A percentile compares a stretch with the other conserved stretches of the same genome.
Conservation (phyloP, 305 asterid genomes). For the Coffea humblotiana region DNA sequence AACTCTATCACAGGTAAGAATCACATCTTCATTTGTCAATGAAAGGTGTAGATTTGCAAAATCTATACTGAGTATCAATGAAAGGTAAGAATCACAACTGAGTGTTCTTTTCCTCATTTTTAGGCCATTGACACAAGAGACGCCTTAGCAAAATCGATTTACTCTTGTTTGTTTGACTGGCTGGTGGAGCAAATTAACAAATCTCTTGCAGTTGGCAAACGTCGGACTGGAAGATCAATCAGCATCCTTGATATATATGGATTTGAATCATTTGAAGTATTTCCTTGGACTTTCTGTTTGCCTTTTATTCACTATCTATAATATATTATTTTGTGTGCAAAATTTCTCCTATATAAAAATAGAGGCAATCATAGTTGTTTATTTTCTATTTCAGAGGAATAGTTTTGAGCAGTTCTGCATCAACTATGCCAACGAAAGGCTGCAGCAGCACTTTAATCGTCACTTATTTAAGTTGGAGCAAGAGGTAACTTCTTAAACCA, state of each 20-base stretch:
- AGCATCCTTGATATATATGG: slow-evolving; percentile 97
- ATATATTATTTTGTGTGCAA: not conserved
- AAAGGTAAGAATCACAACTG: too few relatives aligned
- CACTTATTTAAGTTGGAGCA: slow-evolving; percentile 31
- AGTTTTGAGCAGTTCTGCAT: slow-evolving; percentile 29
- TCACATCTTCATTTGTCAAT: slow-evolving; percentile 2
- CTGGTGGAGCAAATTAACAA: slow-evolving; percentile 92
- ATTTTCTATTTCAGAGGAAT: slow-evolving; percentile 20
- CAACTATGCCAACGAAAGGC: slow-evolving; percentile 26
- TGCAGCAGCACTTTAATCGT: slow-evolving; percentile 31
- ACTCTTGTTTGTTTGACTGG: slow-evolving; percentile 97
- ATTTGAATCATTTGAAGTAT: slow-evolving; percentile 94
- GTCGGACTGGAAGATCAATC: slow-evolving; percentile 94
- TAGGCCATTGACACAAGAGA: slow-evolving; percentile 93
- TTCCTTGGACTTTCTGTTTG: slow-evolving; percentile 23
- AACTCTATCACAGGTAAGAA: slow-evolving; percentile 74
- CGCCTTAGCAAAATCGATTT: slow-evolving; percentile 91
- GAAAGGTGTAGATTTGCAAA: too few relatives aligned
- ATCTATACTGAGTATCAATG: too few relatives aligned
- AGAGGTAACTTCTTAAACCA: slow-evolving; percentile 14
- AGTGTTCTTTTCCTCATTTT: slow-evolving; percentile 16
- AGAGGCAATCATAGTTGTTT: slow-evolving; percentile 17
- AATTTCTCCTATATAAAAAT: not conserved
- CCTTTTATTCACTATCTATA: slow-evolving; percentile 12
- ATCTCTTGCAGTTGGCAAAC: slow-evolving; percentile 89